Evolutionary conservation across 164 flowering plant genomes (phyloP).

Genomic region (Kingdonia uniflora): DNA sequence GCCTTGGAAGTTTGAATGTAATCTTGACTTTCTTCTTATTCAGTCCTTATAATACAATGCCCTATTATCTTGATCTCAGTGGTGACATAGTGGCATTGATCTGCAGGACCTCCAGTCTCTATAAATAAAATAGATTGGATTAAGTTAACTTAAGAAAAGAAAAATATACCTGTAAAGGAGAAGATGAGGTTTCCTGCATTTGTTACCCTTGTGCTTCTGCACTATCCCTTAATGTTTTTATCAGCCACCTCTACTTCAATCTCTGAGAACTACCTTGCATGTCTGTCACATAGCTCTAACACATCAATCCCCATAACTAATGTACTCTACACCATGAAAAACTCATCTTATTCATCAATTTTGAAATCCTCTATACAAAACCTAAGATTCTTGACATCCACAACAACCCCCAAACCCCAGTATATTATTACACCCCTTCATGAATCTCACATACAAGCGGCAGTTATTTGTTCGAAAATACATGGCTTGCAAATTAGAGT

Average conservation of each 20-base stretch:
- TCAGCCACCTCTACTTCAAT: not conserved
- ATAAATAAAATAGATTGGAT: too few species aligned
- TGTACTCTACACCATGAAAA: conserved; percentile 1
- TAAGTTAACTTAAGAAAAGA: too few species aligned
- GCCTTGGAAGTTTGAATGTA: too few species aligned
- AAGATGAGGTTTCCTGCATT: too few species aligned
- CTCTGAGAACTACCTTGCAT: conserved; percentile 1
- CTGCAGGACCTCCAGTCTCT: too few species aligned
- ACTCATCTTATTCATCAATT: not conserved
- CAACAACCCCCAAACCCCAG: conserved; percentile 3
- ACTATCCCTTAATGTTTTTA: not conserved
- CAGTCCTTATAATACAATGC: too few species aligned
- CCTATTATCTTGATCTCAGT: too few species aligned
- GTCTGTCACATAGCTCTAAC: not conserved
- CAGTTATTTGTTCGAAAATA: not conserved
- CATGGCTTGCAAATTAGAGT: conserved; percentile 3
- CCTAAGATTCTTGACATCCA: not conserved
- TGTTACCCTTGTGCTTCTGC: not conserved
- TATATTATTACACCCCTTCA: conserved; percentile 2
- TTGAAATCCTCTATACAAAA: not conserved
- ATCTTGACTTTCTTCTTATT: too few species aligned
- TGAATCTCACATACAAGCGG: conserved; percentile 6
- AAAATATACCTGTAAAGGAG: too few species aligned
- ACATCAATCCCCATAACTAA: not conserved
- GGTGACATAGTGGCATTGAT: too few species aligned